Evolutionary conservation across 352 stramenopile species (phyloP), one percentile per base, ranked within the genome.

Genomic region (Globisporangium barbulae): DNA sequence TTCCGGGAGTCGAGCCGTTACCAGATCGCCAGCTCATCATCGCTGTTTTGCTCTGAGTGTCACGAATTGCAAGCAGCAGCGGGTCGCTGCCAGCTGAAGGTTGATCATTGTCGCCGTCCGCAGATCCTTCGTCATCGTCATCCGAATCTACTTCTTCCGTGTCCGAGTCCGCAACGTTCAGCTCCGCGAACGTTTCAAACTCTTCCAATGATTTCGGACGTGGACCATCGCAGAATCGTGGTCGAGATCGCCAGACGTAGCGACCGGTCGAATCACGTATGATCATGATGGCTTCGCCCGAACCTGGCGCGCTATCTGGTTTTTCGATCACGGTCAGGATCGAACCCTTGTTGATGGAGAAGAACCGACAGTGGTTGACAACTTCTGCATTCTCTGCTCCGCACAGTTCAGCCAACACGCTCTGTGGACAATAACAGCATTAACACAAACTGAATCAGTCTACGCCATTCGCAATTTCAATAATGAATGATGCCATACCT

Each of bases 311-410:
- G 45, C 73, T 85, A 6, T 73, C 59, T 0, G 79, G 82, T 48
- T 94, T 91, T 49, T 96, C 87, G 35, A 93, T 90, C 3, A 94
- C 81, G 9, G 75, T 92, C 56, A 96, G 47, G 21, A 96, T 81
- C 0, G 87, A 81, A 33, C 78, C 85, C 57, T 92, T 91, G 75
- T 91, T 90, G 49, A 93, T 68, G 2, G 83, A 83, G 52, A 94
- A 94, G 69, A 93, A 94, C 15, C 84, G 86, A 52, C 83, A 92
- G 58, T 89, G 74, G 13, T 67, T 59, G 53, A 78, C 65, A 10
- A 82, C 76, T 33, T 87, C 72, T 17, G 66, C 69, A 0, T 63
- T 68, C 28, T 73, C 73, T 35, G 81, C 58, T 7, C 78, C 72
- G 49, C 79, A 90, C 42, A 89, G 72, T 30, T 93, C 79, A 8